Evolutionary conservation across 352 stramenopile genomes (phyloP), one percentile per base, ranked within the genome.

Genomic region (Phytophthora crassamura): DNA sequence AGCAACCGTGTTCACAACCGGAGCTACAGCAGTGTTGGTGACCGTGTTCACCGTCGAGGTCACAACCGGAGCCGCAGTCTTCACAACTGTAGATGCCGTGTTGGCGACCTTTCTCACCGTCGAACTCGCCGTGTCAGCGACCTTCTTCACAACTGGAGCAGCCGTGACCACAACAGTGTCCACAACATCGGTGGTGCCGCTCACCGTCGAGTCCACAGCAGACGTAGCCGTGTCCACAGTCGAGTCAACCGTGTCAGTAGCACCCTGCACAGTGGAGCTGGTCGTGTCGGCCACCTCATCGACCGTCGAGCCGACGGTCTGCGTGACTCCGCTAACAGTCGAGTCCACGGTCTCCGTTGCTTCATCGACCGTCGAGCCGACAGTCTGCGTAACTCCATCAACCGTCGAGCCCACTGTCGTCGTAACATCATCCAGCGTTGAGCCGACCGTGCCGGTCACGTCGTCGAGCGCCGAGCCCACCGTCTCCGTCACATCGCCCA

Each of bases 71-170:
- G 39, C 28, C 38, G 33, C 42, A 8, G 48, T 63, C 11, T 54
- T 35, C 22, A 48, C 35, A 34, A 39, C 11, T 3, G 35, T 39
- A 36, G 18, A 47, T 30, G 25, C 47, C 2, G 32, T 40, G 12
- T 53, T 20, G 11, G 14, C 43, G 14, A 47, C 32, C 15, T 28
- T 16, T 7, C 22, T 15, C 2, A 38, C n/a, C 6, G 50, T 45
- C 28, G 64, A 60, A 20, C 43, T 53, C 9, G 54, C n/a, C 7
- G 60, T 47, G 35, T 52, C n/a, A 20, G 22, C 9, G 5, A 58
- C 51, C 35, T 11, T 47, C 20, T 40, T 45, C 11, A 22, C 20
- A 9, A 48, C 34, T 15, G 40, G 14, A 9, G 28, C 36, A 36
- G 20, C 9, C 7, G 36, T 51, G 25, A 8, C 38, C 15, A 49